Conservation (phyloP, 164 flowering plant genomes). For the Kalanchoe fedtschenkoi region DNA sequence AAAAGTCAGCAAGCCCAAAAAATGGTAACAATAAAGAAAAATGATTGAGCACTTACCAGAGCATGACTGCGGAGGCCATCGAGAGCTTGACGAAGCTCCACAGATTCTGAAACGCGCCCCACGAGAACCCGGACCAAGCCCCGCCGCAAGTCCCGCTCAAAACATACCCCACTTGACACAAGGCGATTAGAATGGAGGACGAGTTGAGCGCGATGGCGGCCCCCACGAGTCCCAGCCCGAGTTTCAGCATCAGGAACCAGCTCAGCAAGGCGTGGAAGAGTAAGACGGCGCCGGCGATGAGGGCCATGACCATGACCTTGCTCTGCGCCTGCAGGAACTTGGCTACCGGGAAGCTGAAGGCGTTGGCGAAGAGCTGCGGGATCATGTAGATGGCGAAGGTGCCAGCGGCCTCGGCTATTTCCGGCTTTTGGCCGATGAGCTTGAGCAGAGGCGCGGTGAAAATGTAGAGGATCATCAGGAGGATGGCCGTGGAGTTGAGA, state of each 20-base stretch:
- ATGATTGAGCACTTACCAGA: conserved; percentile 34
- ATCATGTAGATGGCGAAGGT: conserved; percentile 18
- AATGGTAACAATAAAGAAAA: too few species aligned
- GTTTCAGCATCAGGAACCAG: conserved; percentile 26
- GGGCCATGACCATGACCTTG: conserved; percentile 51
- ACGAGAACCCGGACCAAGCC: conserved; percentile 52
- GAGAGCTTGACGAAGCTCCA: conserved; percentile 62
- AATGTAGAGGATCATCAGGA: conserved; percentile 21
- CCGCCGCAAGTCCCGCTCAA: conserved; percentile 47
- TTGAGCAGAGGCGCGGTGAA: conserved; percentile 21
- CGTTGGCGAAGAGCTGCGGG: conserved; percentile 31
- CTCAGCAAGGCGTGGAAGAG: conserved; percentile 39
- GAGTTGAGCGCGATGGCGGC: conserved; percentile 55
- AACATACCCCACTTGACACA: conserved; percentile 50
- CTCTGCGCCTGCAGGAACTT: conserved; percentile 41
- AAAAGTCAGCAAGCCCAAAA: too few species aligned
- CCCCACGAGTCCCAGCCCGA: conserved; percentile 65
- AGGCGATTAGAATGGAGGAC: conserved; percentile 61
- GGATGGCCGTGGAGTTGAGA: conserved; percentile 15
- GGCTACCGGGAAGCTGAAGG: conserved; percentile 26
- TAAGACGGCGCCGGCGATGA: conserved; percentile 34
- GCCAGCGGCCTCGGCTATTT: conserved; percentile 27
- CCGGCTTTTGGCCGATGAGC: conserved; percentile 24
- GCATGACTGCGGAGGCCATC: conserved; percentile 75
- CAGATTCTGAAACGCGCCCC: conserved; percentile 51